Base-by-base conservation (phyloP, 1,284 basidiomycete genomes). In the Ceratobasidium papillatum region DNA sequence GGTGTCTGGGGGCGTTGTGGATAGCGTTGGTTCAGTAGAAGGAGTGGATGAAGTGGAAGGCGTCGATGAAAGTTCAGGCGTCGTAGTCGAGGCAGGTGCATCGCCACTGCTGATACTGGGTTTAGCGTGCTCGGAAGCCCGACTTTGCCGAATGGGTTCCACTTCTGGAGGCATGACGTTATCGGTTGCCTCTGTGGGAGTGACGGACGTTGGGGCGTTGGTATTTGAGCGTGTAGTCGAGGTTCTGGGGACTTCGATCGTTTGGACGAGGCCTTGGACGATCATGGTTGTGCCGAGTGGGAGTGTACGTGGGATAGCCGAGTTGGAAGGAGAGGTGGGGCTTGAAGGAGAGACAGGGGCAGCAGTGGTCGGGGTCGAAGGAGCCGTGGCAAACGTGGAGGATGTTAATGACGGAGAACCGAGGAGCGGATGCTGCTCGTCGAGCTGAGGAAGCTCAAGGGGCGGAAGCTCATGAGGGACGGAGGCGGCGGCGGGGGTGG, bases 241-340 rank as follows among this genome's bases (percentile, higher is more conserved):
- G 77, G 63, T 38, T 78, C 79, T 59, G 78, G 75, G 3, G 81
- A 82, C 68, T 41, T 71, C 68, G 25, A 71, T 71, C 0, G n/a
- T 80, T 80, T 36, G 82, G 81, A 75, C 74, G 17, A 75, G 61
- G n/a, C 77, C 77, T 56, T 77, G 77, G 58, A 77, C 75, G 43
- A 77, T 77, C 77, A 77, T 77, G 45, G 77, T 77, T 12, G 77
- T 77, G 1, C 77, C 77, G 8, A 76, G 69, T 14, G 77, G 74
- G 62, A 77, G 54, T 11, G 68, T 62, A 34, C 65, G 74, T 32
- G 74, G 66, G 32, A 75, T 49, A 30, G 45, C 19, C 19, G 45
- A 47, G 19, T 22, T 38, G 19, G 66, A 58, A 17, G 30, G 22
- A 43, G 72, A 3, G 34, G 61, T 54, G 51, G 51, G 41, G 41